Percentiles rank a stretch among this genome's conserved stretches.
Evolutionary conservation across 805 yeast species (phyloP).

Genomic region (Cyberlindnera sargentensis): DNA sequence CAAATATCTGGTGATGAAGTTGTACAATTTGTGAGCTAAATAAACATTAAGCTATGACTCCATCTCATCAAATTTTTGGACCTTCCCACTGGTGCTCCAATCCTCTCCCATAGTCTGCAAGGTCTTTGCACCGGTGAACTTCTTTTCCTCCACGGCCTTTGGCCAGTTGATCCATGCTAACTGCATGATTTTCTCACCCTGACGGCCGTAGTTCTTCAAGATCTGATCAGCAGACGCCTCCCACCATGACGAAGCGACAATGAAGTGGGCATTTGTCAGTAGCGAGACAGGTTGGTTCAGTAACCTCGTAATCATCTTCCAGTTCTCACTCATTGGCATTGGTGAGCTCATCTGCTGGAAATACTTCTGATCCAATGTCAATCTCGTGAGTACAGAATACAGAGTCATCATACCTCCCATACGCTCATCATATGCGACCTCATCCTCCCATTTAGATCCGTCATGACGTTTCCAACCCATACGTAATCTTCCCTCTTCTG

Average conservation of each 20-base stretch:
- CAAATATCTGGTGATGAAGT: no score
- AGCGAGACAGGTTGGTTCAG: conserved; percentile 47
- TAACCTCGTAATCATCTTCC: conserved; percentile 70
- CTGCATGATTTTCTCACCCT: conserved; percentile 56
- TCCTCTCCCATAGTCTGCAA: conserved; percentile 75
- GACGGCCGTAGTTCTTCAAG: conserved; percentile 52
- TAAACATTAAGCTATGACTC: conserved; percentile 14
- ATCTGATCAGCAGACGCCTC: conserved; percentile 67
- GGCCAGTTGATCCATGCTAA: conserved; percentile 48
- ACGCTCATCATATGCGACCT: conserved; percentile 72
- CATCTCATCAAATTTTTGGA: conserved; percentile 34
- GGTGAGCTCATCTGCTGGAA: conserved; percentile 37
- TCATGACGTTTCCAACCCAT: conserved; percentile 82
- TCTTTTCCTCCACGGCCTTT: conserved; percentile 38
- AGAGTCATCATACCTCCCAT: conserved; percentile 80
- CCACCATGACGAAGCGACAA: conserved; percentile 83
- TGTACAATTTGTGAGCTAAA: no score
- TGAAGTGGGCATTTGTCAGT: conserved; percentile 63
- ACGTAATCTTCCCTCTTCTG: conserved; percentile 70
- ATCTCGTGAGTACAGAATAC: conserved; percentile 66
- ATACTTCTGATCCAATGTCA: conserved; percentile 27
- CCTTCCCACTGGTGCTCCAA: conserved; percentile 43
- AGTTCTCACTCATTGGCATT: conserved; percentile 47
- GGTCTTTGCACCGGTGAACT: conserved; percentile 74
- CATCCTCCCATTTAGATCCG: conserved; percentile 39